Conservation (phyloP, 306 rosid genomes). For the Spatholobus suberectus region DNA sequence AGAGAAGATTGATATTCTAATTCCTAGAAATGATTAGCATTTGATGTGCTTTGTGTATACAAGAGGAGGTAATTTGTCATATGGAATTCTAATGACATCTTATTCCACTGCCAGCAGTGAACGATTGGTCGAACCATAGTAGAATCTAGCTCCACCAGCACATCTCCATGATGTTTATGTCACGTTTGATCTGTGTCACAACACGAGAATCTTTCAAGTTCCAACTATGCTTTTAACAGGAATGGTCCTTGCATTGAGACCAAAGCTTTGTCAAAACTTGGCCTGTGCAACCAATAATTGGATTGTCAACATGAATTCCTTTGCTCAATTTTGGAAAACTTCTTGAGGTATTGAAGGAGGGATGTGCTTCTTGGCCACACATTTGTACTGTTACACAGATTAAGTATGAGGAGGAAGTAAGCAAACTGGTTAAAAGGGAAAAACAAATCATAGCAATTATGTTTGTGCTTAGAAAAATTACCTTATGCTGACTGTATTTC, state of each 20-base stretch:
- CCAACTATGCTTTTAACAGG: slow-evolving; percentile 23
- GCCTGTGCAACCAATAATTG: slow-evolving; percentile 45
- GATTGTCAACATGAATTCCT: slow-evolving; percentile 22
- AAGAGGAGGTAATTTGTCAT: neutral
- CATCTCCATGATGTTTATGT: slow-evolving; percentile 1
- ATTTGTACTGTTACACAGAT: slow-evolving; percentile 68
- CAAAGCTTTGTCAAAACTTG: slow-evolving; percentile 49
- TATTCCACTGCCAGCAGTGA: neutral
- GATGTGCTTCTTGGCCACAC: slow-evolving; percentile 71
- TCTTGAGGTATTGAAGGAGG: slow-evolving; percentile 68
- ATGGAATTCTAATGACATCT: neutral
- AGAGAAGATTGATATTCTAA: neutral
- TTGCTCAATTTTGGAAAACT: slow-evolving; percentile 50
- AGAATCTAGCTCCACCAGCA: neutral
- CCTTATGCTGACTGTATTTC: slow-evolving; percentile 77
- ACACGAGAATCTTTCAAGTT: neutral
- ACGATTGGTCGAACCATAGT: neutral
- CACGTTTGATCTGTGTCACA: slow-evolving; percentile 29
- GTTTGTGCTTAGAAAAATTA: neutral
- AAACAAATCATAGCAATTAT: neutral
- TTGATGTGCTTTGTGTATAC: neutral
- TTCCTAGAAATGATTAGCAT: neutral
- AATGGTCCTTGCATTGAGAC: too few relatives aligned
- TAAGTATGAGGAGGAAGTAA: neutral
- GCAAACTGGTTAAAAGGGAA: neutral